Conservation (phyloP, 768 basidiomycete species). For the Leccinum pellstonianum region DNA sequence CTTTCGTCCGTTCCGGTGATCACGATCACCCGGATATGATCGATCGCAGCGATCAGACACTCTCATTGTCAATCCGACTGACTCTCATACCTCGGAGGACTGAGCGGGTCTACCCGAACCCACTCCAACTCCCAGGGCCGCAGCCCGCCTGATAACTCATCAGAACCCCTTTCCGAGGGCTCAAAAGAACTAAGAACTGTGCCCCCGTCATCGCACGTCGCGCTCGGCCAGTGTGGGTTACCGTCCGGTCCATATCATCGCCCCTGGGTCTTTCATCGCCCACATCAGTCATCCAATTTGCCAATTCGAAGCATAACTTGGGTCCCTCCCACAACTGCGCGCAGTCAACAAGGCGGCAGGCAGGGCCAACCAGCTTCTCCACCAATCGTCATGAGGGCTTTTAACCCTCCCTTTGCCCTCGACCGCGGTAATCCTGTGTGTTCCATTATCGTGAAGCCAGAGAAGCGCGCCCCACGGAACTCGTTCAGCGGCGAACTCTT, state of each 20-base stretch:
- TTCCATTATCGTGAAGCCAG: slow-evolving; percentile 24
- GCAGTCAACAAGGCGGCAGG: slow-evolving; percentile 11
- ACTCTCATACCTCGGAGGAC: slow-evolving; percentile 13
- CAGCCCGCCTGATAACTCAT: slow-evolving; percentile 20
- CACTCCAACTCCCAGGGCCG: slow-evolving; percentile 24
- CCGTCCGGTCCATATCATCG: slow-evolving; percentile 15
- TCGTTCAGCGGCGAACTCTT: slow-evolving; percentile 14
- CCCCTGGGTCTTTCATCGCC: slow-evolving; percentile 3
- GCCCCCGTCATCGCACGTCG: slow-evolving; percentile 5
- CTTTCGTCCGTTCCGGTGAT: slow-evolving; percentile 31
- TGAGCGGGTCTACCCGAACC: slow-evolving; percentile 16
- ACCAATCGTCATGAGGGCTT: slow-evolving; percentile 19
- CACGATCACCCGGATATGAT: slow-evolving; percentile 31
- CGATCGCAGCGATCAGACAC: slow-evolving; percentile 33
- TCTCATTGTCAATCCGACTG: slow-evolving; percentile 22
- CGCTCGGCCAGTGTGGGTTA: slow-evolving; percentile 22
- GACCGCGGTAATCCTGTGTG: slow-evolving; percentile 32
- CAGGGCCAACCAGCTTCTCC: slow-evolving; percentile 10
- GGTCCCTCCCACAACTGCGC: slow-evolving; percentile 15
- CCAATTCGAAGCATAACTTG: slow-evolving; percentile 29
- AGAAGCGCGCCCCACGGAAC: slow-evolving; percentile 20
- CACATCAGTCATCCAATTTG: slow-evolving; percentile 27
- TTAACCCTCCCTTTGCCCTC: slow-evolving; percentile 21
- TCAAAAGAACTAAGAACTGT: slow-evolving; percentile 20
- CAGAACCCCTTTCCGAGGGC: slow-evolving; percentile 9